Conservation (phyloP, 805 yeast species). For the Yarrowia sp. region DNA sequence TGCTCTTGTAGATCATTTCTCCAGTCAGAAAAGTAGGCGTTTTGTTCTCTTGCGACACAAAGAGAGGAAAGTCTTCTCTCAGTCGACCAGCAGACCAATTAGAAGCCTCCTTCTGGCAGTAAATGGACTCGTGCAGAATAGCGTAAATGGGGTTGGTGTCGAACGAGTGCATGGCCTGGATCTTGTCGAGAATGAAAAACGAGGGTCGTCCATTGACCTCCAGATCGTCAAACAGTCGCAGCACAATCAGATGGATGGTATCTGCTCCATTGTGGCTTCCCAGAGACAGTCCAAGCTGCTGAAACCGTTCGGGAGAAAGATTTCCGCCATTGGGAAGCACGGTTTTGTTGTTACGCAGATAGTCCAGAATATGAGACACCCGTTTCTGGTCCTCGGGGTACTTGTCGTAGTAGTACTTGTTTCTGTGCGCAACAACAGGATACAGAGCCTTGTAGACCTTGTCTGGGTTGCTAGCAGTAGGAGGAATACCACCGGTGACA, state of each 20-base stretch:
- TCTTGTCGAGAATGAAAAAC: constrained; percentile 38
- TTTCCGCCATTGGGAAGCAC: constrained; percentile 51
- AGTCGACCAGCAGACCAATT: constrained; percentile 49
- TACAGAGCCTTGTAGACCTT: constrained; percentile 51
- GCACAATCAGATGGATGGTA: constrained; percentile 45
- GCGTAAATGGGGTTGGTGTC: constrained; percentile 56
- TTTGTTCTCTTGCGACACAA: neutral
- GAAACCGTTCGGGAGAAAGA: constrained; percentile 51
- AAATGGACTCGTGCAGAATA: constrained; percentile 57
- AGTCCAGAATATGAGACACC: constrained; percentile 36
- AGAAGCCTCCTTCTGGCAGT: constrained; percentile 44
- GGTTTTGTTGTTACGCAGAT: constrained; percentile 30
- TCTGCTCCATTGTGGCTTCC: constrained; percentile 54
- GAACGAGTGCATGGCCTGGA: constrained; percentile 43
- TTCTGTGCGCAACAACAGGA: constrained; percentile 47
- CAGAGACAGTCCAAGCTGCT: constrained; percentile 50
- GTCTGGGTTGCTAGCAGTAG: constrained; percentile 45
- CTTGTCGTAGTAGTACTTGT: constrained; percentile 46
- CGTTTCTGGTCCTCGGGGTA: constrained; percentile 47
- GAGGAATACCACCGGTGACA: constrained; percentile 60
- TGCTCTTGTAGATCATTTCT: constrained; percentile 53
- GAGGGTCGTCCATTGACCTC: constrained; percentile 40
- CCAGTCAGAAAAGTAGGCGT: constrained; percentile 46
- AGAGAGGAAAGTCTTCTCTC: neutral
- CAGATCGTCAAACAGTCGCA: constrained; percentile 44